These are phyloP conservation scores for Ciborinia camelliae DNA, from an alignment of 2,329 filamentous ascomycete genomes.

Conservation along the genomic window DNA sequence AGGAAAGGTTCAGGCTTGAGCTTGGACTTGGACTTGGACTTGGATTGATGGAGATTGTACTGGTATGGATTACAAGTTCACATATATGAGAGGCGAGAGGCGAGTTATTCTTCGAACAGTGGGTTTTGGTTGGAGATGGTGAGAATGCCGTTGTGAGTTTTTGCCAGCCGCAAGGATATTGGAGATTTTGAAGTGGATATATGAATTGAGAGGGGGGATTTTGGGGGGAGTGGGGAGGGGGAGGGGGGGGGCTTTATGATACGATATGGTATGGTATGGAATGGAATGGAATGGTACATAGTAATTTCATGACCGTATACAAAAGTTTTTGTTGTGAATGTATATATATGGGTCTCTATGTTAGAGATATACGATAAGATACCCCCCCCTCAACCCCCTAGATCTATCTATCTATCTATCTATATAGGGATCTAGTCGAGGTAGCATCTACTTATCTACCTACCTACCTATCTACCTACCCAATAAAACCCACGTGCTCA, in stretches of 20 bases:
- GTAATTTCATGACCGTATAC: slow-evolving; percentile 2
- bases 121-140: neutral
- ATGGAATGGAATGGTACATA: neutral
- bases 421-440: no score
- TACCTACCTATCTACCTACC: no score
- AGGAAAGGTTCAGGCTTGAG: neutral
- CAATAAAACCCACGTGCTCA: no score
- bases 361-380: no score
- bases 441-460: no score
- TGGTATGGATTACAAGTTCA: no score
- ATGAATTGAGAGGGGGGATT: neutral
- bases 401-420: no score
- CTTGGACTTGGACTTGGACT: neutral
- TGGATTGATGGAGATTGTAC: no score
- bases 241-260: no score
- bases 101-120: no score
- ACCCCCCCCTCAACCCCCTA: no score
- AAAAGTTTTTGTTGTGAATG: neutral
- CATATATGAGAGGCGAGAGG: no score
- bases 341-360: neutral
- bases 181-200: neutral
- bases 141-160: neutral
- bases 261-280: neutral
- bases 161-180: neutral
- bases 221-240: neutral